Evolutionary conservation across 2,329 filamentous ascomycete species (phyloP).

Genomic region (Pestalotiopsis sp.): DNA sequence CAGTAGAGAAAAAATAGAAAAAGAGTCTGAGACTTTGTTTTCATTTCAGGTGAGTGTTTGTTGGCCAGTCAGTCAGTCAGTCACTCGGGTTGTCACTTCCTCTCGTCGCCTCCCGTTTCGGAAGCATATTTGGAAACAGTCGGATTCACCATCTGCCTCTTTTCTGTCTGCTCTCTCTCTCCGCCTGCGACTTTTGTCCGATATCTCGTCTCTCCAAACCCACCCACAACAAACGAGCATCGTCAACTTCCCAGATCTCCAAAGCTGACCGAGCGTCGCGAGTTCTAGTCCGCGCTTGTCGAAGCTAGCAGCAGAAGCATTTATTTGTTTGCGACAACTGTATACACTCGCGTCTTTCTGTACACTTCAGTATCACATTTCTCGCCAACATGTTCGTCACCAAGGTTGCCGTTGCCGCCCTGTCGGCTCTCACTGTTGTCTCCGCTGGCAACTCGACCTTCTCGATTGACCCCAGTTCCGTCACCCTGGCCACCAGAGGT

Average conservation of each 20-base stretch:
- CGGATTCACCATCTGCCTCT: not conserved
- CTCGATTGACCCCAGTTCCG: slow-evolving; percentile 42
- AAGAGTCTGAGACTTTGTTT: not conserved
- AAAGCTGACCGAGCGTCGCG: not conserved
- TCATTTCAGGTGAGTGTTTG: not conserved
- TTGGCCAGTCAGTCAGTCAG: not conserved
- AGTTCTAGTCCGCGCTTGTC: not conserved
- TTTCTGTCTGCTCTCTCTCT: not conserved
- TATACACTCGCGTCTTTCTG: not conserved
- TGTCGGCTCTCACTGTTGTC: slow-evolving; percentile 46
- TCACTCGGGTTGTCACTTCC: not conserved
- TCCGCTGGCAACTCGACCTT: slow-evolving; percentile 48
- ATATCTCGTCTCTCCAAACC: not conserved
- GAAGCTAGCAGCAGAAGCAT: not conserved
- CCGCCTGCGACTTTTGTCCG: not conserved
- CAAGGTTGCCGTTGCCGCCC: slow-evolving; percentile 41
- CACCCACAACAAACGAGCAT: slow-evolving; percentile 5
- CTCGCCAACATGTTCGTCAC: slow-evolving; percentile 26
- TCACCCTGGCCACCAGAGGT: slow-evolving; percentile 41
- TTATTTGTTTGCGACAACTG: slow-evolving; percentile 4
- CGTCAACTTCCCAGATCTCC: not conserved
- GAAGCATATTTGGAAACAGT: not conserved
- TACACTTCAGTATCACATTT: slow-evolving; percentile 14
- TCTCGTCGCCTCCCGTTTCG: no score
- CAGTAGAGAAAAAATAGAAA: not conserved